Base-by-base conservation (phyloP, 176 grass and related monocot genomes). In the Saccharum spontaneum region DNA sequence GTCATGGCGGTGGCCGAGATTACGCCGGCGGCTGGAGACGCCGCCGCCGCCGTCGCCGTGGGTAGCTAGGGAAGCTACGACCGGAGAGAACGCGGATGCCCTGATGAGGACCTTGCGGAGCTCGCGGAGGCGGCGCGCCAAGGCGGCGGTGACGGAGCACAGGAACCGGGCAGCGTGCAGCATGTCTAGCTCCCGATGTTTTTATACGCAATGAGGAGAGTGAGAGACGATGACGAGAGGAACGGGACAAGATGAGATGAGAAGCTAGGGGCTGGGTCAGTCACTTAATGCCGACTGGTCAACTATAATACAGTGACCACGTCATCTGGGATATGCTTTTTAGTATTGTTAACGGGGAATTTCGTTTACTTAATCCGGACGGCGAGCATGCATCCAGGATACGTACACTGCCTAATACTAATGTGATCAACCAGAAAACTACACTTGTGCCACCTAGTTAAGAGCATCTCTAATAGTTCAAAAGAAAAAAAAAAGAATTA, bases 301-400 rank as follows among this genome's bases (percentile, higher is more conserved):
- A 86, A n/a, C 54, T 36, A 34, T 57, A 59, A 78, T 77, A 55
- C 43, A 72, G 83, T 72, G 88, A 82, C 88, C 88, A 66, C 69
- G 77, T 90, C 88, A 77, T 81, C 31, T 55, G 20, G 31, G 18
- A 11, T 68, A 22, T 48, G n/a, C 6, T 13, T 63, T 37, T 49
- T 10, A 34, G 15, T 38, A 50, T 8, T 22, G 63, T n/a, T 30
- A 49, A 7, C 63, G 24, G 54, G 20, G 17, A n/a, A 70, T 72
- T 7, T 22, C 20, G 76, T 74, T 84, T 79, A 85, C 70, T 75
- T 81, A 80, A 81, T 89, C 78, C 78, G 23, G 18, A 70, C 79
- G 88, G 83, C 82, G 34, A 7, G 76, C 57, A 22, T 8, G 22
- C 5, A 7, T 16, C 49, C 49, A 54, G 5, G 6, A 54, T 22